Conservation (phyloP, 352 stramenopile species). For the Albugo candida region DNA sequence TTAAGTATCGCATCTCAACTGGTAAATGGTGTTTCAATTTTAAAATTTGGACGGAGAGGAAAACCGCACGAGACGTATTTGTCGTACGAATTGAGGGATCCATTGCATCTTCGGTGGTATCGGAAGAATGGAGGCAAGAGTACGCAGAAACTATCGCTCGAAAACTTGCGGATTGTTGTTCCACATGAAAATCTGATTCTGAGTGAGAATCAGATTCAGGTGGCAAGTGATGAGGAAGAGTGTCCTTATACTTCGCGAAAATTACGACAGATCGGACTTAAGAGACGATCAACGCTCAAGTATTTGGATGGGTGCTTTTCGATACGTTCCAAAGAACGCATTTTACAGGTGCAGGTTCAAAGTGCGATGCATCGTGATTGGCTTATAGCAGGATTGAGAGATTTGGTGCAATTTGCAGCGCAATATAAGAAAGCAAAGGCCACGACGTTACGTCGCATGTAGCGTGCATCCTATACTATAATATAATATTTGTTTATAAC, state of each 20-base stretch:
- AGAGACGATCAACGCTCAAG: too few relatives aligned
- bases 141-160: slow-evolving; percentile 26
- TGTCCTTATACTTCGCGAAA: too few relatives aligned
- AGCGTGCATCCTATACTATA: too few relatives aligned
- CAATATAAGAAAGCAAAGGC: slow-evolving; percentile 18
- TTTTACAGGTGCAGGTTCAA: slow-evolving; percentile 43
- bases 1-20: slow-evolving; percentile 35
- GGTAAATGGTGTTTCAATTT: slow-evolving; percentile 43
- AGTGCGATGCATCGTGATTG: slow-evolving; percentile 52
- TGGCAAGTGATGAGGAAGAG: too few relatives aligned
- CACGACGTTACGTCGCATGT: slow-evolving; percentile 1
- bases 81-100: slow-evolving; percentile 38
- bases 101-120: slow-evolving; percentile 48
- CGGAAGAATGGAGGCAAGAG: slow-evolving; percentile 61
- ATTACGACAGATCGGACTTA: too few relatives aligned
- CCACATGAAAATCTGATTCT: too few relatives aligned
- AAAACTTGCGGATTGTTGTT: too few relatives aligned
- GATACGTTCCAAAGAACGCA: slow-evolving; percentile 24
- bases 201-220: too few relatives aligned
- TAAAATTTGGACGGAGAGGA: slow-evolving; percentile 48
- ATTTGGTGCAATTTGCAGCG: slow-evolving; percentile 39
- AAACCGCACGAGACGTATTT: slow-evolving; percentile 55
- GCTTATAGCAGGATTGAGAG: slow-evolving; percentile 40
- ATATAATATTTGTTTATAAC: too few relatives aligned
- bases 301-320: slow-evolving; percentile 33